Base-by-base conservation (phyloP, 2,329 filamentous ascomycete species). In the Aspergillus cejpii region DNA sequence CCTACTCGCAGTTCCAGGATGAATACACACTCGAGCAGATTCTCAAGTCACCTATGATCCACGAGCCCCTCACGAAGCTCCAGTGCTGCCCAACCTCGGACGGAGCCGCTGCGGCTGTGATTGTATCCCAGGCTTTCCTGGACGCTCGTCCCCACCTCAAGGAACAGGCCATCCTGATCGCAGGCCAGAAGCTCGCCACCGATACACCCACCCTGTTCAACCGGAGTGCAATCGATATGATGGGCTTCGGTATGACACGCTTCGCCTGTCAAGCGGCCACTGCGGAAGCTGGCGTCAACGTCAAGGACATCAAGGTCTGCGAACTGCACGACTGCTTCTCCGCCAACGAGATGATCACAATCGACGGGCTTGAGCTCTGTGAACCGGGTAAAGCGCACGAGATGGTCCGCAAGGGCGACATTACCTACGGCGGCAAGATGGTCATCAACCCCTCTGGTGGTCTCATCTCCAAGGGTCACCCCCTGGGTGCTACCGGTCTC, bases 281-380 rank as follows among this genome's bases (percentile, higher is more conserved):
- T 50, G 74, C 71, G 24, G 85, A 97, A 69, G 78, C 79, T 17
- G 72, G 85, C 48, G 76, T 81, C 2, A 71, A 70, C 4, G 72
- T 85, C 0, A 68, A 72, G 26, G 85, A 94, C 53, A 77, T 91
- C 51, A 81, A 84, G 60, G 85, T 97, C 12, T 89, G 87, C 61
- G 91, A 97, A 72, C 75, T 97, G 49, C 92, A 97, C 70, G 92
- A 97, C 72, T 97, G 92, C 74, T 97, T 97, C 77, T 89, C 83
- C 14, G 83, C 91, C 20, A 97, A 97, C 66, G 87, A 97, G 74
- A 85, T 97, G 84, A 78, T 92, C 41, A 83, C 82, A 1, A 82
- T 97, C 40, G 91, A 97, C 63, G 87, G 87, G 0, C 77, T 97
- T 1, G 89, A 88, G 1, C 77, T 97, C 8, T 80, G 76, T 31